Conservation (phyloP, 257 asterid species). For the Voacanga thouarsii region DNA sequence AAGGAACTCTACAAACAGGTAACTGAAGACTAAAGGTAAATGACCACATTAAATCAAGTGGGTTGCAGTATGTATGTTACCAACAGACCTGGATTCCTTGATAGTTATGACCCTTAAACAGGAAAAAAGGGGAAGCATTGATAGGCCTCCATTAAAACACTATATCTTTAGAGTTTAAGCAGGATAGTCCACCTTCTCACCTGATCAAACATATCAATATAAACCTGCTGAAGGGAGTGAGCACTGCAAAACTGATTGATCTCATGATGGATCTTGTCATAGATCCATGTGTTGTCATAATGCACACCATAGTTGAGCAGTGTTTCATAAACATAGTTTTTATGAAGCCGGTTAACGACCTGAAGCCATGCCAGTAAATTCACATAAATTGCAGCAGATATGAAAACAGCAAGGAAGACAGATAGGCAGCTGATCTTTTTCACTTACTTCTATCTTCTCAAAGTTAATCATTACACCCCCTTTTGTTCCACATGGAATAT, state of each 20-base stretch:
- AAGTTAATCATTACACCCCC: constrained; percentile 96
- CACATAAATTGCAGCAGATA: constrained; percentile 1
- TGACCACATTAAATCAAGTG: not conserved
- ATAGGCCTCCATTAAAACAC: not conserved
- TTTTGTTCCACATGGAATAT: constrained; percentile 98
- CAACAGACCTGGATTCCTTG: not conserved
- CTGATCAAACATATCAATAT: constrained; percentile 99
- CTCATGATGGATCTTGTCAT: constrained; percentile 98
- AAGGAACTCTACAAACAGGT: not conserved
- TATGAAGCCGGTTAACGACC: constrained; percentile 93
- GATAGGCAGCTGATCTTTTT: not conserved
- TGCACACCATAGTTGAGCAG: constrained; percentile 82
- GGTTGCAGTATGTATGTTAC: not conserved
- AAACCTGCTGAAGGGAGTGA: constrained; percentile 96
- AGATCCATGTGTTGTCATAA: constrained; percentile 97
- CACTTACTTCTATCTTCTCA: constrained; percentile 88
- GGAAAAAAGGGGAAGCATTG: not conserved
- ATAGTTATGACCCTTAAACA: not conserved
- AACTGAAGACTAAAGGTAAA: not conserved
- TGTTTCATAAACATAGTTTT: constrained; percentile 79
- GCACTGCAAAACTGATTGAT: constrained; percentile 96
- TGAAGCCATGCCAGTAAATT: constrained; percentile 30
- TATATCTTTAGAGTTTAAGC: not conserved
- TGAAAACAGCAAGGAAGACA: not conserved
- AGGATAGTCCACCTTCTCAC: constrained; percentile 28